phyloP scores from a whole-genome alignment of 371 early-diverging fungal species.

The Rhizomucor miehei region DNA sequence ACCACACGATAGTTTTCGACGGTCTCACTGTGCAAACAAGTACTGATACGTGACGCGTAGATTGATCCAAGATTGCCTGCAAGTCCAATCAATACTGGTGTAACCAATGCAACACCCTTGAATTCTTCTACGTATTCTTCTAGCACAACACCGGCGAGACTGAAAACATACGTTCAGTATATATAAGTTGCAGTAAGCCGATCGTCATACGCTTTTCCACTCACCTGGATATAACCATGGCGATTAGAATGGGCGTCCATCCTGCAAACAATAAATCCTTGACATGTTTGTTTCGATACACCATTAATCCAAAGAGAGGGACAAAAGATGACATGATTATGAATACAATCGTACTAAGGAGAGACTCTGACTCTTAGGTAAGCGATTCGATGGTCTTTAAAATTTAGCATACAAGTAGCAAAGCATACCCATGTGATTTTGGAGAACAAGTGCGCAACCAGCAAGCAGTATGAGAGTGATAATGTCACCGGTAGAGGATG shows the following conservation, averaged over 20 bases:
- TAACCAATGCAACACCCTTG: constrained; percentile 74
- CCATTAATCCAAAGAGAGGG: constrained; percentile 54
- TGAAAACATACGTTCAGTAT: constrained; percentile 4
- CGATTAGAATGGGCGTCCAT: constrained; percentile 74
- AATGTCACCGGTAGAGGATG: constrained; percentile 66
- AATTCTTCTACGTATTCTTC: constrained; percentile 70
- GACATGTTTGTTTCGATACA: constrained; percentile 60
- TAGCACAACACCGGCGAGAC: constrained; percentile 74
- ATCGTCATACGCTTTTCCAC: too few species aligned
- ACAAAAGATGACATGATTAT: constrained; percentile 43
- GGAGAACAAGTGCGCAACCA: constrained; percentile 46
- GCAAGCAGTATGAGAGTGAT: constrained; percentile 59
- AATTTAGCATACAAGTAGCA: neutral
- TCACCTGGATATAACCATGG: constrained; percentile 76
- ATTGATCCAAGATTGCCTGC: constrained; percentile 84
- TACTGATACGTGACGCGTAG: constrained; percentile 80
- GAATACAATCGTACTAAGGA: constrained; percentile 47
- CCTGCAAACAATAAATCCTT: constrained; percentile 64
- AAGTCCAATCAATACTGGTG: constrained; percentile 74
- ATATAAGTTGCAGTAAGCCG: neutral
- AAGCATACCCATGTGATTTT: constrained; percentile 42
- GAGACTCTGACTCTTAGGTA: constrained; percentile 24
- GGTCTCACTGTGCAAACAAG: constrained; percentile 63
- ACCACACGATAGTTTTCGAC: constrained; percentile 52
- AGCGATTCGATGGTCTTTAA: neutral